Evolutionary conservation across 2,329 filamentous ascomycete species (phyloP), one percentile per base, ranked within the genome.

Genomic region (Penicillium sp.): DNA sequence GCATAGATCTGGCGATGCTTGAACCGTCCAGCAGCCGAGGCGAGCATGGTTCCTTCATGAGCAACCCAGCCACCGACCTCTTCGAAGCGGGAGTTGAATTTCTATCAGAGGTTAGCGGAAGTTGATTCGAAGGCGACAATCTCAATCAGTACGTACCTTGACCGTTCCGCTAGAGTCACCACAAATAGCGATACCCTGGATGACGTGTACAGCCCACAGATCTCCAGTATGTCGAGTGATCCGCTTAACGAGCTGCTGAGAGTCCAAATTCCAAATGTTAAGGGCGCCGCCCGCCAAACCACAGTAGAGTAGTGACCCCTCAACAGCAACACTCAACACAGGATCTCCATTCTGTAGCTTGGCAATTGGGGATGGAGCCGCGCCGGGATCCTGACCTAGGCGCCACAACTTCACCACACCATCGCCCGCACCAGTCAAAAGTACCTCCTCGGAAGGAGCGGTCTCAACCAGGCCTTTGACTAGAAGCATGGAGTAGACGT

Each of bases 221-320:
- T 97, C 91, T 43, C 87, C 88, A 35, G 85, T 85, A 66, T 92
- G 89, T 0, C 89, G 86, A 70, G 89, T 92, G 69, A 99, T 89
- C 19, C 91, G 92, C 57, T 94, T 84, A 44, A 99, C 82, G 49
- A 94, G 87, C 75, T 99, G 94, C 53, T 89, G 87, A 0, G 94
- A 97, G 71, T 97, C 93, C 15, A 99, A 82, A 71, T 99, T 96
- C 93, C 96, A 99, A 12, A 99, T 85, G 72, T 97, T 93, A 59
- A 99, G 86, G 50, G 96, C 85, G 23, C 94, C 96, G 39, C 90
- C 87, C 1, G 92, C 84, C 66, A 96, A 89, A 47, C 94, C 94
- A 58, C 90, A 91, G 71, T 97, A 99, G 5, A 99, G 81, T 64
- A 99, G 96, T 0, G 92, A 93, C 0, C 91, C 92, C 61, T 97